Conservation (phyloP, 345 rosid species). For the Clausena lansium region DNA sequence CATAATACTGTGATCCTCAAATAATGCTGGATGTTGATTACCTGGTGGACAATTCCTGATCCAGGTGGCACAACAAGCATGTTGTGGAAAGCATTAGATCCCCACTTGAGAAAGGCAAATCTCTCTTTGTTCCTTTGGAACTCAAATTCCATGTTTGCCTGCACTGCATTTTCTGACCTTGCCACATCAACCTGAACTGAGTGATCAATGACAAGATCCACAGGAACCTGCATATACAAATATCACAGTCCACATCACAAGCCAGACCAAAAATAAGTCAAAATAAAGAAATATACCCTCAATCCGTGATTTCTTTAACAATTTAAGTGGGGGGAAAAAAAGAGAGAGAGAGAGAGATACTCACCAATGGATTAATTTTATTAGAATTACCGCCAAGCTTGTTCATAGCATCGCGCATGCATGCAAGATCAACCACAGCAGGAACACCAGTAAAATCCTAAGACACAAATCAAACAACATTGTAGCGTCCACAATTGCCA, state of each 20-base stretch:
- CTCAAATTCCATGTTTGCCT: conserved; percentile 91
- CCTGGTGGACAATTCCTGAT: conserved; percentile 97
- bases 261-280: neutral
- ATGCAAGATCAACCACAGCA: conserved; percentile 84
- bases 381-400: conserved; percentile 62
- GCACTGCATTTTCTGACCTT: conserved; percentile 87
- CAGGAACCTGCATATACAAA: conserved; percentile 62
- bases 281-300: neutral
- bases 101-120: conserved; percentile 95
- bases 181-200: conserved; percentile 96
- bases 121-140: conserved; percentile 84
- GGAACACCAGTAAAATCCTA: conserved; percentile 87
- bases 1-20: neutral
- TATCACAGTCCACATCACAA: neutral
- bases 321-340: neutral
- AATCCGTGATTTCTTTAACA: neutral
- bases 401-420: conserved; percentile 87
- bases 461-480: conserved; percentile 2
- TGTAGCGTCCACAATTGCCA: neutral
- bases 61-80: conserved; percentile 99
- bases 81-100: conserved; percentile 83
- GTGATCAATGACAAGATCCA: conserved; percentile 97
- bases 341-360: neutral
- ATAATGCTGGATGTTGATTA: conserved; percentile 16
- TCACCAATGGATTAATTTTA: conserved; percentile 69